Base-by-base conservation (phyloP, 139 green algal genomes). In the Zygnema circumcarinatum region DNA sequence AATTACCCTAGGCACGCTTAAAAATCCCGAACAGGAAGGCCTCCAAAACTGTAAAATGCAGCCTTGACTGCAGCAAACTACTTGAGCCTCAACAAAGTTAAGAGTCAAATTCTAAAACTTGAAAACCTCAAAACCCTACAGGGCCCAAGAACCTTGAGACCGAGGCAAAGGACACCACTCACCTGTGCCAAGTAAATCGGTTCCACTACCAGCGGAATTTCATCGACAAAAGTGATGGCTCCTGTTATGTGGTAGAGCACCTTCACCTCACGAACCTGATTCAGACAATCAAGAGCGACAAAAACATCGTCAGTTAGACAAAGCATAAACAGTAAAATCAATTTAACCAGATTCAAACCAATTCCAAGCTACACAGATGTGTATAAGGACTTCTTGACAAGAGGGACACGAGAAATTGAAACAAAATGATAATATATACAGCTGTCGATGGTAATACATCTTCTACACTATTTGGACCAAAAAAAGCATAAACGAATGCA, bases 161-260 rank as follows among this genome's bases (percentile, higher is more conserved):
- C n/a, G n/a, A n/a, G n/a, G n/a, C n/a, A n/a, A n/a, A n/a, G n/a
- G n/a, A n/a, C n/a, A n/a, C n/a, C n/a, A 62, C 36, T 29, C 7
- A 78, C 69, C 69, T 78, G 79, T 76, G 97, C 96, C 32, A 98
- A 91, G 95, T 98, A 99, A 0, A 98, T 92, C 0, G 97, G 97
- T 93, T 99, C 96, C 81, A 99, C 98, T 39, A 99, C 97, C 81
- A 94, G 94, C 25, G 97, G 97, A 52, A 97, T 95, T 91, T 99
- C 97, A 87, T 99, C 96, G 79, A 99, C 96, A 90, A 99, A 99
- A 1, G 96, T 98, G 93, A 99, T 99, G 76, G 97, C 97, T 32
- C 97, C 97, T 0, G 97, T 99, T 76, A 98, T 95, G 94, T 99
- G 97, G 92, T 99, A 99, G 81, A 99, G 95, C 52, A 98, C 95